phyloP scores from a whole-genome alignment of 345 rosid genomes.

The Citrus glauca region DNA sequence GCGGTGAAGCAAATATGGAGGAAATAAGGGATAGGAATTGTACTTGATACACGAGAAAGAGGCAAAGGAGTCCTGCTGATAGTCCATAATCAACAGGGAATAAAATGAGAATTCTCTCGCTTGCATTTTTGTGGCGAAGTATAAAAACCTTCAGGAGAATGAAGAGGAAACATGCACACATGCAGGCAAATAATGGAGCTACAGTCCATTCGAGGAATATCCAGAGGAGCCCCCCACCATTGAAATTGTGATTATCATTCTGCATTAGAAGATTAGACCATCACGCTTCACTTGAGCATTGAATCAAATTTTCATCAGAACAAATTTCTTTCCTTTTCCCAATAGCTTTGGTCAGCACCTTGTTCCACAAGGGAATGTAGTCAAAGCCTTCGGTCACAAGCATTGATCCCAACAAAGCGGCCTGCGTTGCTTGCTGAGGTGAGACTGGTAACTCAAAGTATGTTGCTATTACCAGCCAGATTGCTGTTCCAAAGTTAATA shows the following conservation, averaged over 20 bases:
- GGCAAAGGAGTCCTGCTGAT: slow-evolving; percentile 34
- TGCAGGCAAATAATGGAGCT: slow-evolving; percentile 27
- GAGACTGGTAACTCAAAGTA: slow-evolving; percentile 35
- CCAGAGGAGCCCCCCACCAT: slow-evolving; percentile 29
- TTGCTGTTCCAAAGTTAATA: slow-evolving; percentile 17
- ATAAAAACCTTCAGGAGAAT: slow-evolving; percentile 16
- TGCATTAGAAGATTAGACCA: slow-evolving; percentile 9
- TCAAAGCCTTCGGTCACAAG: slow-evolving; percentile 21
- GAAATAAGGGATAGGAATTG: too few relatives aligned
- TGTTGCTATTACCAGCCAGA: slow-evolving; percentile 33
- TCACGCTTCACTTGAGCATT: slow-evolving; percentile 1
- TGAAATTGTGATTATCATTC: slow-evolving; percentile 24
- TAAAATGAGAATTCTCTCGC: slow-evolving; percentile 26
- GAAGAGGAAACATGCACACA: slow-evolving; percentile 19
- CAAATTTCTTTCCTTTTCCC: neutral
- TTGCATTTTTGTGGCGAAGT: slow-evolving; percentile 23
- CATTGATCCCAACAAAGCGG: slow-evolving; percentile 30
- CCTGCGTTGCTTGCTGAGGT: slow-evolving; percentile 26
- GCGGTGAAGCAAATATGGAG: neutral
- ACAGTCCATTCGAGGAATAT: slow-evolving; percentile 30
- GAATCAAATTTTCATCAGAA: neutral
- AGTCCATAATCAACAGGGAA: slow-evolving; percentile 28
- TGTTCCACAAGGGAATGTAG: slow-evolving; percentile 25
- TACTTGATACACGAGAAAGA: slow-evolving; percentile 23
- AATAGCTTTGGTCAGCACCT: slow-evolving; percentile 7